Evolutionary conservation across 2,329 filamentous ascomycete genomes (phyloP).

Genomic region (Fragosphaeria purpurea): DNA sequence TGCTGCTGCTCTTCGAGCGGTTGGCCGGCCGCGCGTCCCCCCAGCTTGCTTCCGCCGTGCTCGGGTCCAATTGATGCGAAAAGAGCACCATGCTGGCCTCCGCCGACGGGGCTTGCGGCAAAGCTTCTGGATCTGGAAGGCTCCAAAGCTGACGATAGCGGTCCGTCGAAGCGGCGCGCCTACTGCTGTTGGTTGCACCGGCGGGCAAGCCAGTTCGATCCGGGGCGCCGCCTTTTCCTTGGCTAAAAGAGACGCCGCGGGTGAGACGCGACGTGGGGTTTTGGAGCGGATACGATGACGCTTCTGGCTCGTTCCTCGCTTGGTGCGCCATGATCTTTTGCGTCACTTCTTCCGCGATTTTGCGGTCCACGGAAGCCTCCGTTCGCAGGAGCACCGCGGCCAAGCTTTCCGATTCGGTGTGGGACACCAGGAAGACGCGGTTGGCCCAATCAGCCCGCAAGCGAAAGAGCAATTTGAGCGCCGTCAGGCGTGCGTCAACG

Average conservation of each 20-base stretch:
- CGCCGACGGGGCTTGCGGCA: conserved; percentile 38
- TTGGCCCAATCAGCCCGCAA: conserved; percentile 74
- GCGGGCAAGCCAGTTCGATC: conserved; percentile 18
- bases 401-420: conserved; percentile 62
- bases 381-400: conserved; percentile 63
- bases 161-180: conserved; percentile 14
- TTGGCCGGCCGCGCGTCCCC: neutral
- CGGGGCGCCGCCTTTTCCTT: conserved; percentile 18
- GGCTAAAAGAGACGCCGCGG: conserved; percentile 43
- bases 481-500: conserved; percentile 59
- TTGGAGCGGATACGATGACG: conserved; percentile 28
- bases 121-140: conserved; percentile 44
- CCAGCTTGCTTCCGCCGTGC: conserved; percentile 5
- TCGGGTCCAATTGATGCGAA: conserved; percentile 23
- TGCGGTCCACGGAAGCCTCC: conserved; percentile 40
- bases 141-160: conserved; percentile 47
- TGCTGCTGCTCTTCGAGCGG: conserved; percentile 4
- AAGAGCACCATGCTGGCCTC: conserved; percentile 42
- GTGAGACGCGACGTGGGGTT: conserved; percentile 10
- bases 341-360: conserved; percentile 40
- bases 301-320: conserved; percentile 34
- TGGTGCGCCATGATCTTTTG: conserved; percentile 28
- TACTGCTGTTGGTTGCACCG: conserved; percentile 33
- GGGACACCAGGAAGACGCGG: conserved; percentile 59
- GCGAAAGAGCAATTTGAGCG: conserved; percentile 71